A percentile compares a stretch with the other conserved stretches of the same genome.
These are phyloP conservation scores for Neocucurbitaria cava DNA, from an alignment of 2,329 filamentous ascomycete species.

Conservation along the genomic window DNA sequence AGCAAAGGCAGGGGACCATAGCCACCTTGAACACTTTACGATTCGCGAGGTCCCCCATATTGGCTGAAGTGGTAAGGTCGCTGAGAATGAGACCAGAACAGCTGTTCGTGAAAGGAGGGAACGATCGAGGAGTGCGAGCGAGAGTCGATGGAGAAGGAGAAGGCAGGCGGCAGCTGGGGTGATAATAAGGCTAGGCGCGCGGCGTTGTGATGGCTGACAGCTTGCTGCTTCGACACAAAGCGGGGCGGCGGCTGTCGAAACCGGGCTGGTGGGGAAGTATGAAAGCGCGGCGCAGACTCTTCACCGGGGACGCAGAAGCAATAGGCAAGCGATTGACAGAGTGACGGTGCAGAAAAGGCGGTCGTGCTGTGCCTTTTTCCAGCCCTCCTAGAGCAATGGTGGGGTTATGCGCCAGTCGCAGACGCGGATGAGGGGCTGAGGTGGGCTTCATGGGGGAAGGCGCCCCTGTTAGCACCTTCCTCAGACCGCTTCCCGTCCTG, in stretches of 20 bases:
- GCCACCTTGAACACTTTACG: slow-evolving; percentile 67
- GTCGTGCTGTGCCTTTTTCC: slow-evolving; percentile 27
- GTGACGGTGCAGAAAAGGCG: slow-evolving; percentile 23
- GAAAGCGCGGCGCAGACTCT: slow-evolving; percentile 18
- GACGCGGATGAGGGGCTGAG: slow-evolving; percentile 13
- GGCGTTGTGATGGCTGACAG: slow-evolving; percentile 34
- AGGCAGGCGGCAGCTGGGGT: slow-evolving; percentile 25
- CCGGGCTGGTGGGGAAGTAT: slow-evolving; percentile 16
- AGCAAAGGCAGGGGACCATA: background rate
- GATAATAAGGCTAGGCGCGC: slow-evolving; percentile 40
- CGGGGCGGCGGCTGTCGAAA: slow-evolving; percentile 29
- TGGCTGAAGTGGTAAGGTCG: slow-evolving; percentile 12
- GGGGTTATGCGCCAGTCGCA: slow-evolving; percentile 20
- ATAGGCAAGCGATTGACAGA: slow-evolving; percentile 22
- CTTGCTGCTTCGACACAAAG: slow-evolving; percentile 19
- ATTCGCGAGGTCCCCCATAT: slow-evolving; percentile 68
- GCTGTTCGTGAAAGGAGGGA: slow-evolving; percentile 1
- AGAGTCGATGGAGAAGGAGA: slow-evolving; percentile 16
- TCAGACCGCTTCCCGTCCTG: slow-evolving; percentile 26
- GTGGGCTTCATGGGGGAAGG: slow-evolving; percentile 10
- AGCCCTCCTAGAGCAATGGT: slow-evolving; percentile 16
- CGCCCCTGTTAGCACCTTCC: slow-evolving; percentile 7
- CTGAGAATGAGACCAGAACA: slow-evolving; percentile 46
- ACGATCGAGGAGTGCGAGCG: slow-evolving; percentile 3
- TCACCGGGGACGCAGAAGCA: slow-evolving; percentile 18